phyloP scores from a whole-genome alignment of 2,329 filamentous ascomycete genomes.

The Ceratocystis eucalypticola region DNA sequence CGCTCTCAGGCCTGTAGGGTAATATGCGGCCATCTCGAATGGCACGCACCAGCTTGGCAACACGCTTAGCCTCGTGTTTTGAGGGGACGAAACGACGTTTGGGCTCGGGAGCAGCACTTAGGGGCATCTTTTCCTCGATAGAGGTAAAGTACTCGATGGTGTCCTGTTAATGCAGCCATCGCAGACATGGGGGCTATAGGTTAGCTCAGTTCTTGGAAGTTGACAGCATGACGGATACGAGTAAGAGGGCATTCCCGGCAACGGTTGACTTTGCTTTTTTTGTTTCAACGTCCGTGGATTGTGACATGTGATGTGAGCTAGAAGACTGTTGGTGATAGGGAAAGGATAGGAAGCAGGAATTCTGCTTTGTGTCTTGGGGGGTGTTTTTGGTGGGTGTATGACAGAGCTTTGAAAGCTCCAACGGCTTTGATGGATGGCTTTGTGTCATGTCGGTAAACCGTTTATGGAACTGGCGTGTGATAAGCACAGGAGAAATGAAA shows the following conservation, averaged over 20 bases:
- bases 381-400: background rate
- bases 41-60: constrained; percentile 94
- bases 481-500: background rate
- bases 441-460: background rate
- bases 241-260: background rate
- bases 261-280: background rate
- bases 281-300: background rate
- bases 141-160: constrained; percentile 90
- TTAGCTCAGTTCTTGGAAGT: background rate
- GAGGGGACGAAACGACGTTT: constrained; percentile 93
- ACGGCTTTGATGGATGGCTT: background rate
- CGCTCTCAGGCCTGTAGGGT: constrained; percentile 68
- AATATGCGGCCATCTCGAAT: constrained; percentile 89
- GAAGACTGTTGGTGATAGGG: background rate
- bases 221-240: background rate
- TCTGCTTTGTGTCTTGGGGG: background rate
- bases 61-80: constrained; percentile 88
- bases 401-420: background rate
- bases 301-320: background rate
- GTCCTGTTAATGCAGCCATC: constrained; percentile 35
- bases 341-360: background rate
- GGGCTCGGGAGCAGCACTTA: constrained; percentile 87
- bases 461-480: background rate
- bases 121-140: constrained; percentile 80
- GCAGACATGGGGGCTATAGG: background rate